A percentile compares a stretch with the other conserved stretches of the same genome.
These are phyloP conservation scores for Lactarius indigo DNA, from an alignment of 768 basidiomycete species.

Conservation along the genomic window DNA sequence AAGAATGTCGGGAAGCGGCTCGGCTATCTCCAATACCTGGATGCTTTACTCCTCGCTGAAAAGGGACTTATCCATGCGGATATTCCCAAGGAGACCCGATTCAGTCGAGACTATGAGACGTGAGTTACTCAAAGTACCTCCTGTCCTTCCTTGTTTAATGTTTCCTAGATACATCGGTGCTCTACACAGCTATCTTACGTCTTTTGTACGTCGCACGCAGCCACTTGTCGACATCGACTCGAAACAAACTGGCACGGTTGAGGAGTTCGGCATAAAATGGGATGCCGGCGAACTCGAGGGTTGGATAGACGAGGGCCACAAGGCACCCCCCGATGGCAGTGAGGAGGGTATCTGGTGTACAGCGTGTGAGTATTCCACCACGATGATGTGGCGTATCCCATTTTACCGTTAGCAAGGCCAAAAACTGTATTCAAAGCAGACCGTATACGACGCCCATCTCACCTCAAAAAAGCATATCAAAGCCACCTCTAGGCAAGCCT, in stretches of 20 bases:
- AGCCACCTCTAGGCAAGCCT: conserved; percentile 71
- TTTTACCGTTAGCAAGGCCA: conserved; percentile 56
- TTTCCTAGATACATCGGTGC: conserved; percentile 71
- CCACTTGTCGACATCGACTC: conserved; percentile 76
- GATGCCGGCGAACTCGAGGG: conserved; percentile 66
- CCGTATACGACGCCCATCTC: conserved; percentile 94
- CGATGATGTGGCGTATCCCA: conserved; percentile 9
- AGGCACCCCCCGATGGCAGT: conserved; percentile 38
- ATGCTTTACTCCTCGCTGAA: conserved; percentile 69
- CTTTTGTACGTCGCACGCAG: conserved; percentile 79
- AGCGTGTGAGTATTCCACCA: conserved; percentile 61
- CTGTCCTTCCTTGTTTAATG: conserved; percentile 6
- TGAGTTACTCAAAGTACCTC: conserved; percentile 38
- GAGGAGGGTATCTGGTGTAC: conserved; percentile 88
- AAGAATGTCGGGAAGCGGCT: conserved; percentile 79
- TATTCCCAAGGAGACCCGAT: conserved; percentile 61
- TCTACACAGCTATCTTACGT: conserved; percentile 79
- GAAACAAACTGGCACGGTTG: conserved; percentile 59
- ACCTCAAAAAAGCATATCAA: conserved; percentile 96
- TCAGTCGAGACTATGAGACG: conserved; percentile 76
- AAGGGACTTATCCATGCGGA: conserved; percentile 61
- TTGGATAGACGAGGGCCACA: conserved; percentile 59
- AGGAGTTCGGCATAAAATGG: conserved; percentile 79
- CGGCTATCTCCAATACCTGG: conserved; percentile 92
- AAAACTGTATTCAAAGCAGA: conserved; percentile 93